Conservation (phyloP, 208 protist genomes). For the Acanthamoeba divionensis region DNA sequence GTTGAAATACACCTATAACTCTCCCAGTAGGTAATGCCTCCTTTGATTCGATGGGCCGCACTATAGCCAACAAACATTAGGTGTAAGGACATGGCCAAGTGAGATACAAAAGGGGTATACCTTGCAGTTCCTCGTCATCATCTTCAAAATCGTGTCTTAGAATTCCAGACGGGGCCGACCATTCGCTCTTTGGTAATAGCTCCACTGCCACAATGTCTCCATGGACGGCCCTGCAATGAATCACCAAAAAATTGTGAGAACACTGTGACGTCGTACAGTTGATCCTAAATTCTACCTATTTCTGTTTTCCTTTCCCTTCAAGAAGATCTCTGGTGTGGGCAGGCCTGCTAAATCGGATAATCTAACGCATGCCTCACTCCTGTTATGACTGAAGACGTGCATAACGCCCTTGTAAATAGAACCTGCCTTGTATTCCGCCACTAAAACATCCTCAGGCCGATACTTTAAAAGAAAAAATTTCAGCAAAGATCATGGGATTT, state of each 20-base stretch:
- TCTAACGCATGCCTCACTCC: conserved; percentile 14
- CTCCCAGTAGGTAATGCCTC: conserved; percentile 54
- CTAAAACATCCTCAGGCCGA: not conserved
- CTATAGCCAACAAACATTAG: not conserved
- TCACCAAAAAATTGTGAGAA: not conserved
- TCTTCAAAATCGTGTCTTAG: not conserved
- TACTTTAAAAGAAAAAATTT: not conserved
- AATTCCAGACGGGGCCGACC: not conserved
- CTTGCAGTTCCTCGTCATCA: not conserved
- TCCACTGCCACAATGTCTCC: conserved; percentile 27
- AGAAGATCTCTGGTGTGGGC: conserved; percentile 9
- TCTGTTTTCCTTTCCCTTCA: not conserved
- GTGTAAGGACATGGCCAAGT: not conserved
- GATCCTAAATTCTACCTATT: not conserved
- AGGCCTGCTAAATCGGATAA: not conserved
- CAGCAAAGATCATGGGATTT: not conserved
- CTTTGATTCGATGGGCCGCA: not conserved
- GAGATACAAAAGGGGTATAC: not conserved
- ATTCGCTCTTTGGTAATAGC: not conserved
- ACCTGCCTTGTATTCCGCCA: conserved; percentile 3
- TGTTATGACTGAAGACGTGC: conserved; percentile 1
- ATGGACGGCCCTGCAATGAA: not conserved
- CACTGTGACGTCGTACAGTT: not conserved
- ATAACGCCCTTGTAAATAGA: not conserved
- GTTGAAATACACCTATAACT: conserved; percentile 63